Evolutionary conservation across 371 early-diverging fungal genomes (phyloP).

Genomic region (Apophysomyces ossiformis): DNA sequence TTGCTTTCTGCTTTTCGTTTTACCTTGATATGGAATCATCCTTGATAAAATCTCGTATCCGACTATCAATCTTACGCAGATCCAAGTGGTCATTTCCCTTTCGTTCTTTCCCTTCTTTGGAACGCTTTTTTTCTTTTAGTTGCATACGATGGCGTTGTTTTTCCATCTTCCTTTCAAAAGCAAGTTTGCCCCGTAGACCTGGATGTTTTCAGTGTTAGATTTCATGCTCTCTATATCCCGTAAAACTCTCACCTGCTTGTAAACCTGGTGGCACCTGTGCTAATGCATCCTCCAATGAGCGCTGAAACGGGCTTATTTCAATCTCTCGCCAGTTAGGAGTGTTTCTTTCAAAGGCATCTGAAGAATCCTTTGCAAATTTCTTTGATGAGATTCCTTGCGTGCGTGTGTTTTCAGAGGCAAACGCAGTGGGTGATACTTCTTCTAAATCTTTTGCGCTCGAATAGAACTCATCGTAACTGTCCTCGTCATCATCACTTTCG

Average conservation of each 20-base stretch:
- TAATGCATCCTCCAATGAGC: constrained; percentile 16
- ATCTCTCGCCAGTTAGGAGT: constrained; percentile 20
- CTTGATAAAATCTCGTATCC: constrained; percentile 41
- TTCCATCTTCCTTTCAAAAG: constrained; percentile 8
- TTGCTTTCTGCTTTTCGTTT: not conserved
- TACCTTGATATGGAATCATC: constrained; percentile 43
- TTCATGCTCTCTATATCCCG: constrained; percentile 6
- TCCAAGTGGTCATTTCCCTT: constrained; percentile 15
- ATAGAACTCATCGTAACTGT: constrained; percentile 8
- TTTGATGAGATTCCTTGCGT: constrained; percentile 28
- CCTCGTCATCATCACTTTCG: constrained; percentile 15
- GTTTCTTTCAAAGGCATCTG: constrained; percentile 23
- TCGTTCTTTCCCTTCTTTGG: constrained; percentile 18
- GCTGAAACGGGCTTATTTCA: constrained; percentile 11
- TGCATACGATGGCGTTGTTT: constrained; percentile 9
- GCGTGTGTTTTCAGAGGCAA: constrained; percentile 21
- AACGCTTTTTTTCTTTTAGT: constrained; percentile 16
- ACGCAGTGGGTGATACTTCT: not conserved
- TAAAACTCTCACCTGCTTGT: constrained; percentile 28
- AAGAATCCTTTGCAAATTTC: too few species aligned
- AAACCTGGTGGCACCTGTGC: constrained; percentile 28
- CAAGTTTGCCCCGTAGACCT: not conserved
- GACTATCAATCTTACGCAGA: constrained; percentile 34
- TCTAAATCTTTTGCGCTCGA: constrained; percentile 12
- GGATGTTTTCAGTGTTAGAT: not conserved